Evolutionary conservation across 495 filamentous ascomycete genomes (phyloP).

Genomic region (Podospora australis): DNA sequence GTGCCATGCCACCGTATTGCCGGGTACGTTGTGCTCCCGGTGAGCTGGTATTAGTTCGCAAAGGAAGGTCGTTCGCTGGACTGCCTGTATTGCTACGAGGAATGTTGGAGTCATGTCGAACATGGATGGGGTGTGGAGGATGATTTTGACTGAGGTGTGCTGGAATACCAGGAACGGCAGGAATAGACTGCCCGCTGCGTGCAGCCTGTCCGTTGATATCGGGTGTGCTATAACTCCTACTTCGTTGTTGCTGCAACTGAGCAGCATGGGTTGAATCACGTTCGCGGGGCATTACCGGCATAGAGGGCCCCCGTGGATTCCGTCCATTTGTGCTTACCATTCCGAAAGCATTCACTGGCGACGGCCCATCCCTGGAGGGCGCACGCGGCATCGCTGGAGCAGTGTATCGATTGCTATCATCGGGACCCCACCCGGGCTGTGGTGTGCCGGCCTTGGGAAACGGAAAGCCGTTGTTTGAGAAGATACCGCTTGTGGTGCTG

Average conservation of each 20-base stretch:
- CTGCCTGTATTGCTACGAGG: constrained; percentile 48
- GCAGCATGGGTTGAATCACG: constrained; percentile 46
- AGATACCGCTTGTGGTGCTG: constrained; percentile 54
- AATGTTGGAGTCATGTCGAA: constrained; percentile 43
- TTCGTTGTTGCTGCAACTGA: constrained; percentile 51
- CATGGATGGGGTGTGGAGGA: constrained; percentile 44
- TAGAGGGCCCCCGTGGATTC: constrained; percentile 67
- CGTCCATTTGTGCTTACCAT: constrained; percentile 49
- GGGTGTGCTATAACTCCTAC: constrained; percentile 56
- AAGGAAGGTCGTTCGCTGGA: constrained; percentile 44
- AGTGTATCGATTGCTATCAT: constrained; percentile 74
- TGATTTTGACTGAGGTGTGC: constrained; percentile 38
- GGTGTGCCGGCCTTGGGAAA: constrained; percentile 71
- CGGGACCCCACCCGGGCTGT: constrained; percentile 51
- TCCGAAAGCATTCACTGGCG: constrained; percentile 51
- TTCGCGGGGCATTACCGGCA: constrained; percentile 59
- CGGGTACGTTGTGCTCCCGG: constrained; percentile 41
- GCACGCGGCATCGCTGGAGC: constrained; percentile 78
- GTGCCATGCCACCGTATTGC: constrained; percentile 36
- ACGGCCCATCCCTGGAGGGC: constrained; percentile 69
- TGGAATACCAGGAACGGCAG: constrained; percentile 53
- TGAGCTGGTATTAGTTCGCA: constrained; percentile 47
- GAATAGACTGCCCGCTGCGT: constrained; percentile 32
- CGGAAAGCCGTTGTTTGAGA: constrained; percentile 57
- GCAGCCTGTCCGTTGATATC: constrained; percentile 48